Percentiles rank a stretch among this genome's conserved stretches.
phyloP scores from a whole-genome alignment of 331 rosid genomes.

The Phaseolus coccineus region DNA sequence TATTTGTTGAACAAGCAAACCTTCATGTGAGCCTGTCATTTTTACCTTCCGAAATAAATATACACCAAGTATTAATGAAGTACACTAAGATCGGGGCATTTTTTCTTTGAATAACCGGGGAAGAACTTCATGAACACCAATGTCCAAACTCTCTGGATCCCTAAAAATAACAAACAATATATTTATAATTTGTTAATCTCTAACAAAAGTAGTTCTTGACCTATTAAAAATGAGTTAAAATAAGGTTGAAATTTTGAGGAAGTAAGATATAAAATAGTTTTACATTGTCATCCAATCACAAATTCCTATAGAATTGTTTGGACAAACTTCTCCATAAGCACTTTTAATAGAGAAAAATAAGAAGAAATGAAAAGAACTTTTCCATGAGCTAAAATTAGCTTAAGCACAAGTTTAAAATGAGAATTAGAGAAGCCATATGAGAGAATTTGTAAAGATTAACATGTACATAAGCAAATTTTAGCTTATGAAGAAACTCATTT shows the following conservation, averaged over 20 bases:
- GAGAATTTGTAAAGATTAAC: no score
- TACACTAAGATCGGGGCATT: slow-evolving; percentile 39
- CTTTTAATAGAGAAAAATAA: no score
- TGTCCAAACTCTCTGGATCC: slow-evolving; percentile 89
- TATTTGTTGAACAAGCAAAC: slow-evolving; percentile 38
- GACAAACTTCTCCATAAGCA: no score
- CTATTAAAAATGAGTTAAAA: not conserved
- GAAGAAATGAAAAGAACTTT: no score
- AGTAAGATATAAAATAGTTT: no score
- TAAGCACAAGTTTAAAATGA: no score
- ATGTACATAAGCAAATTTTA: no score
- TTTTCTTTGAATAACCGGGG: slow-evolving; percentile 76
- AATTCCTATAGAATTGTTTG: no score
- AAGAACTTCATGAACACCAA: slow-evolving; percentile 80
- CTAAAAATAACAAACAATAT: slow-evolving; percentile 52
- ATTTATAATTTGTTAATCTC: slow-evolving; percentile 15
- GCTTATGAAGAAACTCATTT: no score
- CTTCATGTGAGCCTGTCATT: slow-evolving; percentile 42
- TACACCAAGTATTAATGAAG: slow-evolving; percentile 33
- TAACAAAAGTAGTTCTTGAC: not conserved
- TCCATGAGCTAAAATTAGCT: no score
- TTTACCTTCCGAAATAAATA: slow-evolving; percentile 27
- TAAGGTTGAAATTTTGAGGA: not conserved
- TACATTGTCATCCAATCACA: no score
- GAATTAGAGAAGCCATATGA: no score